Base-by-base conservation (phyloP, 331 rosid species). In the Prunus yedoensis region DNA sequence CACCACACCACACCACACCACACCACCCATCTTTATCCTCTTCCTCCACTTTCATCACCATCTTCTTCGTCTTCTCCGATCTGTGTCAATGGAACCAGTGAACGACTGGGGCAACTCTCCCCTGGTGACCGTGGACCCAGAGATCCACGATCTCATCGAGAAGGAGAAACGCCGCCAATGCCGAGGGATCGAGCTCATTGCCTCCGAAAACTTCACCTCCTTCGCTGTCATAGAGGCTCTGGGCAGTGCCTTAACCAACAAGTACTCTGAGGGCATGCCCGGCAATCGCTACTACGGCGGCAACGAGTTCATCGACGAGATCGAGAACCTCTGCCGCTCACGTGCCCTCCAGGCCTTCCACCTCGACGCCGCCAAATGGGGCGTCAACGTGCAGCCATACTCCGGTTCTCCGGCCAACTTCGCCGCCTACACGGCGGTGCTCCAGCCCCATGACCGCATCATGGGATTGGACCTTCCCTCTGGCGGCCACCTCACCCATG, bases 401-500 rank as follows among this genome's bases (percentile, higher is more conserved):
- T 95, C 99, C 16, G 99, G 99, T 3, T 92, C 97, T 0, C 99
- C 99, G 0, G 99, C 99, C 0, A 95, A 95, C 72, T 95, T 95
- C 85, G 99, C 99, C 43, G 99, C 99, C 32, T 95, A 95, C 87
- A 95, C 99, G 1, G 99, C 99, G 0, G 91, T 95, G 5, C 96
- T 95, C 10, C 82, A 90, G 16, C 99, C 99, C 2, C 99, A 95
- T 49, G 99, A 95, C 79, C 94, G 99, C 13, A 95, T 95, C 84
- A 95, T 95, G 99, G 99, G 99, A 0, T 73, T 95, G 38, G 99
- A 95, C 80, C 97, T 95, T 4, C 99, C 99, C 11, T 95, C 99
- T 1, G 99, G 99, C 0, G 99, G 99, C 0, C 99, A 95, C 74
- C 80, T 92, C 23, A 95, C 99, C 8, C 99, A 95, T 28, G 99